Conservation (phyloP, 306 rosid genomes). For the Vigna mungo region DNA sequence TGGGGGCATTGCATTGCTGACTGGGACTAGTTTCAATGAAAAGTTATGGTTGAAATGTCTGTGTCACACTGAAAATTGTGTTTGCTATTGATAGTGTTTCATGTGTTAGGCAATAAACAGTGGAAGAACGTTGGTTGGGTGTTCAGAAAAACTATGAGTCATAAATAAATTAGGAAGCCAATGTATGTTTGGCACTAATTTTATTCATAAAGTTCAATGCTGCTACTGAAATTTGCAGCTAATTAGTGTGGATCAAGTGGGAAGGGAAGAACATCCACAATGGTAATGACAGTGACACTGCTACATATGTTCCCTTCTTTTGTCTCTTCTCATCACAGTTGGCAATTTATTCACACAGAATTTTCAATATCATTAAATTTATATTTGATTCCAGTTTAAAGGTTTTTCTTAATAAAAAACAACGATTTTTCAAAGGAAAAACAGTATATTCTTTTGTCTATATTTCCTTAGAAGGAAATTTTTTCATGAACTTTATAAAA, state of each 20-base stretch:
- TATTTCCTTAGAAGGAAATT: no score
- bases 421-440: not conserved
- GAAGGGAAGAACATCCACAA: constrained; percentile 41
- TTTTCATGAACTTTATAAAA: no score
- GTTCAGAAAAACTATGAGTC: constrained; percentile 26
- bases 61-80: constrained; percentile 19
- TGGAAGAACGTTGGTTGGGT: not conserved
- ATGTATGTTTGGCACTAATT: constrained; percentile 32
- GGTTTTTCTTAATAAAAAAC: constrained; percentile 7
- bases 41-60: constrained; percentile 38
- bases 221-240: constrained; percentile 35
- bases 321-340: constrained; percentile 33
- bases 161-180: constrained; percentile 37
- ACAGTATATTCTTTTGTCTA: no score
- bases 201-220: constrained; percentile 9
- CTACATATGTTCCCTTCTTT: constrained; percentile 9
- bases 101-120: constrained; percentile 32
- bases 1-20: constrained; percentile 31
- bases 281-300: constrained; percentile 35
- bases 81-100: constrained; percentile 30
- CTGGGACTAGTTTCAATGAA: constrained; percentile 13
- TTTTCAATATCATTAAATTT: constrained; percentile 7
- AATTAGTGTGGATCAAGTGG: constrained; percentile 30
- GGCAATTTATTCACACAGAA: not conserved
- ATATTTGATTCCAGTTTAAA: not conserved